phyloP scores from a whole-genome alignment of 2,329 filamentous ascomycete genomes.

The Fusarium keratoplasticum region DNA sequence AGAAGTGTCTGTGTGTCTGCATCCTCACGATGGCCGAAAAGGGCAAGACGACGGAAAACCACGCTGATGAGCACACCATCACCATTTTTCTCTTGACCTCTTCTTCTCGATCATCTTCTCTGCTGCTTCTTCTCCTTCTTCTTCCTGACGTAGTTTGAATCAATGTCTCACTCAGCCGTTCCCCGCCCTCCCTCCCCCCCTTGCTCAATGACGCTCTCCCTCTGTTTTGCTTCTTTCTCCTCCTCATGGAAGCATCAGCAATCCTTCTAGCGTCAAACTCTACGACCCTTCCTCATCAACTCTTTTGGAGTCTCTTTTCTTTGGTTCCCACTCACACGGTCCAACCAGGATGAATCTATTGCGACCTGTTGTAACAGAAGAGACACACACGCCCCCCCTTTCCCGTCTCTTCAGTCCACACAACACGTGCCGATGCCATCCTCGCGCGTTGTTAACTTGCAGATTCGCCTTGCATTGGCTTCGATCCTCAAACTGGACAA shows the following conservation, averaged over 20 bases:
- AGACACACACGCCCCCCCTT: not conserved
- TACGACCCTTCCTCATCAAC: conserved; percentile 18
- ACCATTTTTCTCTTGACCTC: not conserved
- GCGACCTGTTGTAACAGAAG: not conserved
- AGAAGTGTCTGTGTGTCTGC: conserved; percentile 36
- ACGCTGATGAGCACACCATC: conserved; percentile 32
- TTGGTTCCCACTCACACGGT: not conserved
- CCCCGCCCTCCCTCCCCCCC: not conserved
- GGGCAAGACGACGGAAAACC: conserved; percentile 30
- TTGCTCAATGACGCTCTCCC: conserved; percentile 3
- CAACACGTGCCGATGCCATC: conserved; percentile 20
- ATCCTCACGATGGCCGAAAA: conserved; percentile 20
- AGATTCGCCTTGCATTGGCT: conserved; percentile 30
- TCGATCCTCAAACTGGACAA: conserved; percentile 25
- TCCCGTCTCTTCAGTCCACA: conserved; percentile 7
- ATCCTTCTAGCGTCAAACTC: conserved; percentile 43
- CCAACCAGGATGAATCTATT: not conserved
- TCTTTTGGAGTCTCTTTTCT: not conserved
- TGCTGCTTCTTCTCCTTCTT: not conserved
- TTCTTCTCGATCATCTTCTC: conserved; percentile 12
- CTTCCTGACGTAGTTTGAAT: conserved; percentile 25
- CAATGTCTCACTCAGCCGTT: conserved; percentile 18
- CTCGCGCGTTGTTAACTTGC: conserved; percentile 13
- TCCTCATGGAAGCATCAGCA: conserved; percentile 28
- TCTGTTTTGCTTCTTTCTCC: not conserved